Percentiles rank a stretch among this genome's conserved stretches.
phyloP scores from a whole-genome alignment of 495 filamentous ascomycete species.

The Hypoxylon trugodes region DNA sequence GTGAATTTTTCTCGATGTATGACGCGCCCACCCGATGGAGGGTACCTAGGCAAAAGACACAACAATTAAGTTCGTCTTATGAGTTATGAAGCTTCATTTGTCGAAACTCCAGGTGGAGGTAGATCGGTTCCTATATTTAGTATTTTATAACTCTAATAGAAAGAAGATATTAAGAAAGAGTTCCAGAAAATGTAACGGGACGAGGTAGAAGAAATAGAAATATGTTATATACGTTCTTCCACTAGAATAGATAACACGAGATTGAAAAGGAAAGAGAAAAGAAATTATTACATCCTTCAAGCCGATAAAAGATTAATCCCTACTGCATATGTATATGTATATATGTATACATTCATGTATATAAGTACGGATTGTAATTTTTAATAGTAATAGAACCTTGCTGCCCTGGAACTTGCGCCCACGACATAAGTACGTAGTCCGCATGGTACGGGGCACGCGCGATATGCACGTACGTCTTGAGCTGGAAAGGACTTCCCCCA shows the following conservation, averaged over 20 bases:
- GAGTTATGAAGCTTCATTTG: slow-evolving; percentile 6
- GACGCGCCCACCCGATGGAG: slow-evolving; percentile 11
- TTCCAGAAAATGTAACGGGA: neutral
- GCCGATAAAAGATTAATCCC: neutral
- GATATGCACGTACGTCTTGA: slow-evolving; percentile 1
- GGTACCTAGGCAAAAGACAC: slow-evolving; percentile 5
- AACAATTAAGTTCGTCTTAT: slow-evolving; percentile 17
- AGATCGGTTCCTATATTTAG: no score
- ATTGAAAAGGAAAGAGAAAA: neutral
- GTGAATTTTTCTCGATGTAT: slow-evolving; percentile 10
- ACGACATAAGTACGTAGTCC: slow-evolving; percentile 9
- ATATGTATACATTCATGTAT: no score
- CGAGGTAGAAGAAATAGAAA: slow-evolving; percentile 10
- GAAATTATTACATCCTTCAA: slow-evolving; percentile 13
- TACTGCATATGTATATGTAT: no score
- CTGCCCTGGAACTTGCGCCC: slow-evolving; percentile 5
- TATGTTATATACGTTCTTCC: neutral
- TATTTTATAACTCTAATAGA: slow-evolving; percentile 14
- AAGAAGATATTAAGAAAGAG: neutral
- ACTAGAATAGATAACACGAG: slow-evolving; percentile 1
- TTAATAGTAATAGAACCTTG: no score
- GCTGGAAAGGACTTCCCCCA: slow-evolving; percentile 18
- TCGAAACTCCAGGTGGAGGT: slow-evolving; percentile 35
- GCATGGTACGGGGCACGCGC: no score
- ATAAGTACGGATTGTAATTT: no score